Base-by-base conservation (phyloP, 768 basidiomycete species). In the Lentinula sp. region DNA sequence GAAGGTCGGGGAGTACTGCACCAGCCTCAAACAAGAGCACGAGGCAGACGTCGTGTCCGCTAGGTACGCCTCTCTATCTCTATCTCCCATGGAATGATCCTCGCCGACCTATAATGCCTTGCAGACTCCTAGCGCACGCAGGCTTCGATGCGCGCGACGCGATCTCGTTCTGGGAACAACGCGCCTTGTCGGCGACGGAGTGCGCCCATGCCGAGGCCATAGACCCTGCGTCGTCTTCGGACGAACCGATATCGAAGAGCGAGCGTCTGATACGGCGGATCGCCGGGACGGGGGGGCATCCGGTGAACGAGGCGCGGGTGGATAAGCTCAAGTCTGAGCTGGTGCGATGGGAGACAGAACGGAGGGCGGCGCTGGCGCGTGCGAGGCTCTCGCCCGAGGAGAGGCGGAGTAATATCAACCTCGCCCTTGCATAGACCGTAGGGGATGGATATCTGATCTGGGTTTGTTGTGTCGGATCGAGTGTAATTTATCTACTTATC, bases 21-120 rank as follows among this genome's bases (percentile, higher is more conserved):
- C 88, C 50, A 91, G 85, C 62, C 77, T 86, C 61, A 83, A 81
- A 49, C 91, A 98, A 70, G 96, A 99, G 71, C 83, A 91, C 13
- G 96, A 99, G 71, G 96, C 95, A 13, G 95, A 98, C 69, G 74
- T 93, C 36, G 93, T 95, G 41, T 94, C 92, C 12, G 82, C 88
- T 6, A 81, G 92, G 91, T 91, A 63, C 57, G 79, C 67, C 12
- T n/a, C 43, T 18, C 42, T 20, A 49, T n/a, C 43, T 18, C 42
- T 20, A 49, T 41, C 59, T 63, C 61, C 39, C 49, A 18, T 36
- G 28, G 50, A n/a, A 43, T 52, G 28, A 49, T 59, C 4, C 48
- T 49, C 59, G 20, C 61, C 39, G 41, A 48, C 33, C 56, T 37
- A 28, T 33, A 52, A 13, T 68, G 54, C 39, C 42, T 15, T 60